Evolutionary conservation across 306 rosid genomes (phyloP).

Genomic region (Medicago lupulina): DNA sequence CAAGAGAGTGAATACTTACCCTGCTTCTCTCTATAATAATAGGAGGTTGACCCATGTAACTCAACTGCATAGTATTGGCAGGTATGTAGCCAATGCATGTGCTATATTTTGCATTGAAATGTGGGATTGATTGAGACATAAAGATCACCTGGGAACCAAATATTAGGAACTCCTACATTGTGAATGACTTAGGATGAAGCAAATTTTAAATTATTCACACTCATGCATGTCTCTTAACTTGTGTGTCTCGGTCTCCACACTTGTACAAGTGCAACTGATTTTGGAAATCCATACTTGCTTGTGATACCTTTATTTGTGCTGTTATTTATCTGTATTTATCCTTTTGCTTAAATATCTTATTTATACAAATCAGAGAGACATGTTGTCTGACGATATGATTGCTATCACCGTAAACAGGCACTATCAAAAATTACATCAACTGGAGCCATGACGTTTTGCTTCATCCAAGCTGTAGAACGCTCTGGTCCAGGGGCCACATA

Average conservation of each 20-base stretch:
- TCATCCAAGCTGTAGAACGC: conserved; percentile 90
- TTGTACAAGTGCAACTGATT: neutral
- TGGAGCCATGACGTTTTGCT: conserved; percentile 97
- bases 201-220: neutral
- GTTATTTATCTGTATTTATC: neutral
- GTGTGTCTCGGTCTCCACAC: neutral
- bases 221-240: neutral
- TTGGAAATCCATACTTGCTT: neutral
- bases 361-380: neutral
- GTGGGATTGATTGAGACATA: neutral
- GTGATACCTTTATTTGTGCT: neutral
- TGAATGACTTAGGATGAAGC: neutral
- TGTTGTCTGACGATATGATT: conserved; percentile 23
- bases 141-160: neutral
- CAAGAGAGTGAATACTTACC: conserved; percentile 49
- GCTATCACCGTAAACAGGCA: conserved; percentile 66
- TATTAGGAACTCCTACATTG: neutral
- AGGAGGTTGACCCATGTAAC: conserved; percentile 74
- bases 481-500: conserved; percentile 77
- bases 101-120: neutral
- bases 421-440: conserved; percentile 91
- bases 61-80: conserved; percentile 75
- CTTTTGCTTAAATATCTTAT: neutral
- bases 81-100: conserved; percentile 39
- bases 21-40: conserved; percentile 46